Evolutionary conservation across 106 monocot species (phyloP).

Genomic region (Platanthera guangdongensis): DNA sequence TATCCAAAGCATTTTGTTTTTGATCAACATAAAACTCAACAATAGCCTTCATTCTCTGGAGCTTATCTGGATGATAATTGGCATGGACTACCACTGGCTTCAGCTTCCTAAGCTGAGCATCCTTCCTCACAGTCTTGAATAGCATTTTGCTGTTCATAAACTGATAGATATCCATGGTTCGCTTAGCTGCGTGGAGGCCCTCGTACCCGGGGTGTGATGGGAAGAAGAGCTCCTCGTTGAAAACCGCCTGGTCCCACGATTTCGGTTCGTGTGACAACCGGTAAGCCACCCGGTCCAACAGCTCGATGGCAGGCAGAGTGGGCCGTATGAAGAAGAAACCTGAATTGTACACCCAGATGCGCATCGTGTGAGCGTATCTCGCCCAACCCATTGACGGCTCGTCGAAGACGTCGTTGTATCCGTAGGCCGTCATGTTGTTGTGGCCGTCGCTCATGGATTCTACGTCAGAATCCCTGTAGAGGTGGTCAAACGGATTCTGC

Average conservation of each 20-base stretch:
- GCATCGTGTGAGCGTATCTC: slow-evolving; percentile 85
- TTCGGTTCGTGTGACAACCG: slow-evolving; percentile 37
- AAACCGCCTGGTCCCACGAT: slow-evolving; percentile 90
- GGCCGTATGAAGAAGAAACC: slow-evolving; percentile 94
- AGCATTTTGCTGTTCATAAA: slow-evolving; percentile 99
- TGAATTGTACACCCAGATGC: slow-evolving; percentile 97
- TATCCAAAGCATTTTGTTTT: slow-evolving; percentile 49
- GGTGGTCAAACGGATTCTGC: slow-evolving; percentile 85
- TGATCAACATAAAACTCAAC: slow-evolving; percentile 75
- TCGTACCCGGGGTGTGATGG: slow-evolving; percentile 84
- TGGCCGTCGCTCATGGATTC: slow-evolving; percentile 99
- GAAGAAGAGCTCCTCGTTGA: slow-evolving; percentile 87
- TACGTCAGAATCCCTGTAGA: slow-evolving; percentile 81
- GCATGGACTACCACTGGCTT: slow-evolving; percentile 75
- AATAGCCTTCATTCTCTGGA: slow-evolving; percentile 75
- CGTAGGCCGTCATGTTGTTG: slow-evolving; percentile 79
- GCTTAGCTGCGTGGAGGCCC: slow-evolving; percentile 80
- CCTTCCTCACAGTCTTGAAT: slow-evolving; percentile 78
- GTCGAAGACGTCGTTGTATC: slow-evolving; percentile 83
- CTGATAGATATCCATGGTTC: slow-evolving; percentile 88
- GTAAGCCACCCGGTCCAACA: slow-evolving; percentile 81
- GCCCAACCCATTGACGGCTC: slow-evolving; percentile 94
- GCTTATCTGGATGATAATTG: slow-evolving; percentile 79
- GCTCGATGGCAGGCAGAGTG: slow-evolving; percentile 79
- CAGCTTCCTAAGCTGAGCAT: slow-evolving; percentile 36